These are phyloP conservation scores for Tylopilus sp. DNA, from an alignment of 768 basidiomycete genomes.

Conservation along the genomic window DNA sequence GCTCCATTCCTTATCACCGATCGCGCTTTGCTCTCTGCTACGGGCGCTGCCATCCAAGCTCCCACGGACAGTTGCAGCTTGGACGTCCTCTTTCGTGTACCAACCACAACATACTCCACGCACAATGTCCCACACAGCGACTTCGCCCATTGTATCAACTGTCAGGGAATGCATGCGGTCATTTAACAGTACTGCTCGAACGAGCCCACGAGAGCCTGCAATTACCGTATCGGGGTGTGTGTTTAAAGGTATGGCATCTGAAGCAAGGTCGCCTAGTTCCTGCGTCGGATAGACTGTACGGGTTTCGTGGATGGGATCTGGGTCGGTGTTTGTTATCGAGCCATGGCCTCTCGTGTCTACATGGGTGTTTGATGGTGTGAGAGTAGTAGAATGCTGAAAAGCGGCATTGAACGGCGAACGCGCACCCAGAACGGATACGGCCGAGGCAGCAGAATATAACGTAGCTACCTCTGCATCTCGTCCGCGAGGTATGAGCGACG, in stretches of 20 bases:
- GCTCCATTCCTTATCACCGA: conserved; percentile 50
- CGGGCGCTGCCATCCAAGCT: conserved; percentile 40
- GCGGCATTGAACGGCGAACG: conserved; percentile 36
- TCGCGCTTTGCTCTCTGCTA: conserved; percentile 30
- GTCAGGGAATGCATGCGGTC: conserved; percentile 89
- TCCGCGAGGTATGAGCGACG: conserved; percentile 32
- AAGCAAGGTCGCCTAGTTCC: conserved; percentile 75
- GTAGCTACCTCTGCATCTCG: conserved; percentile 81
- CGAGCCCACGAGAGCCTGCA: conserved; percentile 73
- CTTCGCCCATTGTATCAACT: conserved; percentile 83
- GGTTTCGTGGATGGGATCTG: conserved; percentile 35
- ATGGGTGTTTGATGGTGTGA: conserved; percentile 26
- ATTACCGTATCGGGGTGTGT: conserved; percentile 66
- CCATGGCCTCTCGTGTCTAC: conserved; percentile 16
- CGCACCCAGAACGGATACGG: conserved; percentile 61
- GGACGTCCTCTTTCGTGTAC: conserved; percentile 64
- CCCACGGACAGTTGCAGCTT: conserved; percentile 48
- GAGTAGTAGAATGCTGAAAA: conserved; percentile 29
- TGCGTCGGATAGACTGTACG: conserved; percentile 54
- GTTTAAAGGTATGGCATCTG: conserved; percentile 63
- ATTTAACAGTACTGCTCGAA: conserved; percentile 78
- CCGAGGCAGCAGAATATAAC: conserved; percentile 80
- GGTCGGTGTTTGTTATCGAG: conserved; percentile 22
- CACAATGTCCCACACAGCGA: conserved; percentile 92
- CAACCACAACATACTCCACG: conserved; percentile 71